Conservation (phyloP, 306 rosid genomes). For the Dalbergia cultrata region DNA sequence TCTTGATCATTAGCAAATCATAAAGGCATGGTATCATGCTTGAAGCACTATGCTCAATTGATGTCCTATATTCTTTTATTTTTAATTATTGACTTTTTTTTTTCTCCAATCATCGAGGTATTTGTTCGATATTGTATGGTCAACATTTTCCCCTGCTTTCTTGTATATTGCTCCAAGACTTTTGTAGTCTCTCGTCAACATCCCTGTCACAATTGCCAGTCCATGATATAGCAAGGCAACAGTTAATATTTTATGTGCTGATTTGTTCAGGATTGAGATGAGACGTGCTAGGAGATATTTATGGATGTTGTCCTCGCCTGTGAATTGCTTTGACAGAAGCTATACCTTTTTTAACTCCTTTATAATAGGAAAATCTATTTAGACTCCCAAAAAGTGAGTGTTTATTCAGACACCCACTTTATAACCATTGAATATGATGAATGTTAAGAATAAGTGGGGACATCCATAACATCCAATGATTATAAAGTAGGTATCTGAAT, state of each 20-base stretch:
- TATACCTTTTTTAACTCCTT: conserved; percentile 4
- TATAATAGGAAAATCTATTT: too few relatives aligned
- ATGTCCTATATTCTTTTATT: background rate
- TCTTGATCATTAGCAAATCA: background rate
- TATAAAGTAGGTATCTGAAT: too few relatives aligned
- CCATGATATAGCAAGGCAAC: conserved; percentile 1
- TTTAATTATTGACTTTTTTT: background rate
- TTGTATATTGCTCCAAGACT: background rate
- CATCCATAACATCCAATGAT: too few relatives aligned
- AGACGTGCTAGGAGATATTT: conserved; percentile 5
- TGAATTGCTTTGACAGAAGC: background rate
- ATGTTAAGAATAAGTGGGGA: too few relatives aligned
- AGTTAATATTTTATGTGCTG: conserved; percentile 19
- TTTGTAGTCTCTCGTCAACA: background rate
- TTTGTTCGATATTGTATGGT: background rate
- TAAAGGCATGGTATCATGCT: background rate
- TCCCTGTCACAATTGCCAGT: background rate
- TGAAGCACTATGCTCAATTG: background rate
- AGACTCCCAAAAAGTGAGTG: too few relatives aligned
- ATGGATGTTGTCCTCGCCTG: background rate
- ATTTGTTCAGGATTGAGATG: conserved; percentile 35
- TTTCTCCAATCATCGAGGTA: background rate
- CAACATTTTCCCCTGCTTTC: conserved; percentile 1
- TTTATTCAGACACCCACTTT: too few relatives aligned
- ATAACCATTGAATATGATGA: too few relatives aligned